These are phyloP conservation scores for Colletotrichum trifolii DNA, from an alignment of 2,329 filamentous ascomycete genomes.

Conservation along the genomic window DNA sequence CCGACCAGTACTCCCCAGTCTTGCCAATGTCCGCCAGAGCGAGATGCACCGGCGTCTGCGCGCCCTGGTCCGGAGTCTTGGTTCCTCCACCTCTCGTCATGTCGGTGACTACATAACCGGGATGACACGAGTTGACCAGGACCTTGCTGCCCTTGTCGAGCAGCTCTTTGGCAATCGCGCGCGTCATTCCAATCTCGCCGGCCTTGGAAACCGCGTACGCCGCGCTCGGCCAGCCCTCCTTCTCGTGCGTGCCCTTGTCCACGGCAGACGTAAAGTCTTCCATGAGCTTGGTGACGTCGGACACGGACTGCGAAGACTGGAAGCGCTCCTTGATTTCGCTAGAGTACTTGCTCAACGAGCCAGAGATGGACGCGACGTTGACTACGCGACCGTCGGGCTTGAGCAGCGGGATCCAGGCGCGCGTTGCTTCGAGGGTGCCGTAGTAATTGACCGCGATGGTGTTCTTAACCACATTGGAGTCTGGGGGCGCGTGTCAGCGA, in stretches of 20 bases:
- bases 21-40: constrained; percentile 51
- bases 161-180: constrained; percentile 48
- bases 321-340: constrained; percentile 54
- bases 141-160: constrained; percentile 40
- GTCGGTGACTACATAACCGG: constrained; percentile 58
- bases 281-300: constrained; percentile 60
- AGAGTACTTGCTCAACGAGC: constrained; percentile 59
- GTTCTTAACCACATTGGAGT: constrained; percentile 54
- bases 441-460: constrained; percentile 65
- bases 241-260: constrained; percentile 54
- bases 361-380: constrained; percentile 59
- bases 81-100: constrained; percentile 54
- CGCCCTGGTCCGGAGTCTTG: constrained; percentile 55
- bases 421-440: constrained; percentile 58
- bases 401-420: constrained; percentile 57
- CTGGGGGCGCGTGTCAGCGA: background rate
- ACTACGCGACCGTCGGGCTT: constrained; percentile 57
- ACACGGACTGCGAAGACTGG: constrained; percentile 49
- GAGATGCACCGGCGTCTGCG: constrained; percentile 54
- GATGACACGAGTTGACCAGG: constrained; percentile 54
- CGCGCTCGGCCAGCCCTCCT: constrained; percentile 59
- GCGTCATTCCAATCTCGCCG: constrained; percentile 54
- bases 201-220: constrained; percentile 61
- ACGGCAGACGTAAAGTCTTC: constrained; percentile 59
- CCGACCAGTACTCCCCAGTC: constrained; percentile 52